Conservation (phyloP, 2,329 filamentous ascomycete genomes). For the Sarocladium oryzae region DNA sequence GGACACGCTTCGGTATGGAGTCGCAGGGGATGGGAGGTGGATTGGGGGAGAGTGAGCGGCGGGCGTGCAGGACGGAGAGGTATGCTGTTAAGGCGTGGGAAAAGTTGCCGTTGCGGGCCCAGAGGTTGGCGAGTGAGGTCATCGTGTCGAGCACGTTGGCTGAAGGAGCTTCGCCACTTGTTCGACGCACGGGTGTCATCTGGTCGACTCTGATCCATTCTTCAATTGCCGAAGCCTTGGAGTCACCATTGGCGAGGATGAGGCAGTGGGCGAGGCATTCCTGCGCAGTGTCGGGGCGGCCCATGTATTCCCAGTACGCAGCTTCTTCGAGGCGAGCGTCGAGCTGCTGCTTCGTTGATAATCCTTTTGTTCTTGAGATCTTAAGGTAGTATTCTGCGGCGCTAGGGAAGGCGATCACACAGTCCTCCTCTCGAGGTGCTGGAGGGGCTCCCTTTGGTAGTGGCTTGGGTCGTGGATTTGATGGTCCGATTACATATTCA, state of each 20-base stretch:
- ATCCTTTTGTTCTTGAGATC: slow-evolving; percentile 73
- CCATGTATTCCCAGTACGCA: slow-evolving; percentile 77
- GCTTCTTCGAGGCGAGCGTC: slow-evolving; percentile 79
- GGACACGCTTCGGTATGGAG: slow-evolving; percentile 19
- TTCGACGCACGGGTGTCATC: slow-evolving; percentile 18
- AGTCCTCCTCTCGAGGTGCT: slow-evolving; percentile 69
- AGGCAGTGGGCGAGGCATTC: slow-evolving; percentile 72
- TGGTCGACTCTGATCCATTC: slow-evolving; percentile 51
- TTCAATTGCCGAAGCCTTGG: slow-evolving; percentile 31
- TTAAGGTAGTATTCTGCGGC: slow-evolving; percentile 77
- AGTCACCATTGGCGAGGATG: slow-evolving; percentile 28
- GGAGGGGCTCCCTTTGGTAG: slow-evolving; percentile 56
- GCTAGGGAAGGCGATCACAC: slow-evolving; percentile 58
- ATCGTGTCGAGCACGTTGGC: slow-evolving; percentile 69
- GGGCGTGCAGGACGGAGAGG: slow-evolving; percentile 74
- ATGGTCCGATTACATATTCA: slow-evolving; percentile 71
- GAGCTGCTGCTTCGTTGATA: slow-evolving; percentile 70
- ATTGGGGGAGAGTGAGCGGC: slow-evolving; percentile 48
- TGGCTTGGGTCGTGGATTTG: slow-evolving; percentile 73
- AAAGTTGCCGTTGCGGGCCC: slow-evolving; percentile 62
- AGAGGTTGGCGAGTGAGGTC: slow-evolving; percentile 72
- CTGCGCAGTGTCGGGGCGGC: slow-evolving; percentile 59
- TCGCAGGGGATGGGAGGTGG: slow-evolving; percentile 11
- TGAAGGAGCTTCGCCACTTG: slow-evolving; percentile 38
- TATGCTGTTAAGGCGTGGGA: slow-evolving; percentile 73